Evolutionary conservation across 805 yeast genomes (phyloP), one percentile per base, ranked within the genome.

Genomic region (Ogataea haglerorum): DNA sequence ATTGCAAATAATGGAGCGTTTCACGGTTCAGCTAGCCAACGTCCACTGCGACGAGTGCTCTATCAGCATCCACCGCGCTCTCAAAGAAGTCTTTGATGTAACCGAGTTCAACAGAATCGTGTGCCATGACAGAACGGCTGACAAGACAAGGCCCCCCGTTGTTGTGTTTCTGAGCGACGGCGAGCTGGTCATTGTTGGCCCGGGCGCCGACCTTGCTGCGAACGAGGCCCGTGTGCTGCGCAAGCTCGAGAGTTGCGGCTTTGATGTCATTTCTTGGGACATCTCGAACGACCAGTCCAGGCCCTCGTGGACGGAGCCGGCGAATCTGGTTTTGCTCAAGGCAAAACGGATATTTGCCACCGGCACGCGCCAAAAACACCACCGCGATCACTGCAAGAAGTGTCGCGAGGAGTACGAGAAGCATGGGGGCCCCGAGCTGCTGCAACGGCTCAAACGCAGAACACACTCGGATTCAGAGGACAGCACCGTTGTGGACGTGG

Each of bases 21-120:
- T 57, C n/a, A 44, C 44, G 6, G 32, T 56, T 4, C 39, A 30
- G 3, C 48, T 78, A 27, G 64, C 61, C 3, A 79, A 80, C 46
- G 65, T 79, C 27, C 85, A 79, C 53, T 80, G 85, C 52, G 63
- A 61, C 3, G 73, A 72, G 27, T 80, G 85, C 51, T 73, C 69
- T 44, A 47, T 47, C 3, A 56, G 68, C 10, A 63, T 79, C 15
- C 47, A 49, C 13, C 39, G 48, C 6, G 44, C 59, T 1, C 42
- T 75, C 10, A 34, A 58, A 4, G 41, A 52, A 10, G 37, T 52
- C 19, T 57, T 58, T 38, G 31, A 38, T 24, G 40, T 47, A 18
- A 41, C 31, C 1, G 49, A 54, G 33, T 49, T 50, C 33, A 50
- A 54, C 28, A n/a, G 33, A 10, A 30, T 30, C 21, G 29, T 18